phyloP scores from a whole-genome alignment of 2,329 filamentous ascomycete genomes.

The Penicillium sp. region DNA sequence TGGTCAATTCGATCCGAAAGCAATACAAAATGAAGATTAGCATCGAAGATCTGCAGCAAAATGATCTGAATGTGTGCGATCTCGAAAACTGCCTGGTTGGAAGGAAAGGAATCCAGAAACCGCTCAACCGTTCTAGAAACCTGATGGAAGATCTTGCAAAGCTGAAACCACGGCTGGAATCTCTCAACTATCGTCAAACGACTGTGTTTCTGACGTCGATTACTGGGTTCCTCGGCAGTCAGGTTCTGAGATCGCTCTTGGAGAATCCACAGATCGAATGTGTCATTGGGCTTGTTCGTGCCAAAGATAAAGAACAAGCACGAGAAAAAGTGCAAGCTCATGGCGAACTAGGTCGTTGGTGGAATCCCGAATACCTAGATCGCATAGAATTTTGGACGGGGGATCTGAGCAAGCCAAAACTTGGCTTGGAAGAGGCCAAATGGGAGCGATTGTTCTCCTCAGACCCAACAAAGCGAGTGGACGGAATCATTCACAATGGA shows the following conservation, averaged over 20 bases:
- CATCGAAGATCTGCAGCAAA: neutral
- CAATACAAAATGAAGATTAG: neutral
- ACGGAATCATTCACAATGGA: conserved; percentile 11
- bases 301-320: neutral
- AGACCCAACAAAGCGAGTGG: neutral
- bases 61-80: neutral
- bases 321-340: neutral
- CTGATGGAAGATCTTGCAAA: neutral
- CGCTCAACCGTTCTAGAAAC: neutral
- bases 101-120: neutral
- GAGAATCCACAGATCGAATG: neutral
- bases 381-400: neutral
- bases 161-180: neutral
- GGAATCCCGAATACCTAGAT: neutral
- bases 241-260: neutral
- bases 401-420: conserved; percentile 5
- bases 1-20: neutral
- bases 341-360: neutral
- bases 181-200: neutral
- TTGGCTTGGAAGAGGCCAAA: conserved; percentile 5
- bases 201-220: conserved; percentile 3
- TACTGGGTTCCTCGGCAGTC: conserved; percentile 6
- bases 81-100: neutral
- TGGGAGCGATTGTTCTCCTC: neutral
- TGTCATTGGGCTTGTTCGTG: conserved; percentile 4